phyloP scores from a whole-genome alignment of 108 stramenopile genomes.

The Bacterosira constricta region DNA sequence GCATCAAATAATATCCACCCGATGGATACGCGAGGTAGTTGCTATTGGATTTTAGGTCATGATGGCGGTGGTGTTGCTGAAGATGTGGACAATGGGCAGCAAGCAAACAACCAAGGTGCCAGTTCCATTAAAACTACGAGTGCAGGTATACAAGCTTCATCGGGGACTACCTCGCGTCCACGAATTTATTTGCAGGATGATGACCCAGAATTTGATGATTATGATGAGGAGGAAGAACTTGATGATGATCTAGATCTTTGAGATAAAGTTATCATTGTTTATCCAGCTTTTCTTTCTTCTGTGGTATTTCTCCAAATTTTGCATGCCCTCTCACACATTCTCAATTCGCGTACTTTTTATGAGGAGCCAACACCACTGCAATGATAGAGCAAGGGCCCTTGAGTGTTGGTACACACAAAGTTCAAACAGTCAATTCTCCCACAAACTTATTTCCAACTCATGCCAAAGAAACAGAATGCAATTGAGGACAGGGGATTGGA shows the following conservation, averaged over 20 bases:
- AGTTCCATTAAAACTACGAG: neutral
- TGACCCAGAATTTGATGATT: conserved; percentile 42
- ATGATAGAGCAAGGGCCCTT: neutral
- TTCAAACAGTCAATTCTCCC: too few relatives aligned
- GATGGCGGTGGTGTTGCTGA: neutral
- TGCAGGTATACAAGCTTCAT: neutral
- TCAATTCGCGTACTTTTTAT: too few relatives aligned
- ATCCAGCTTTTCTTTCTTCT: neutral
- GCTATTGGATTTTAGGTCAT: conserved; percentile 30
- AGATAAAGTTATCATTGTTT: neutral
- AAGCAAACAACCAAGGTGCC: neutral
- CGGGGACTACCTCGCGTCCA: conserved; percentile 14
- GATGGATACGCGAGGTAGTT: conserved; percentile 1
- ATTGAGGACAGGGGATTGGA: too few relatives aligned
- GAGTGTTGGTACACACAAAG: neutral
- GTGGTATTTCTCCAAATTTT: too few relatives aligned
- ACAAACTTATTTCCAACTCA: too few relatives aligned
- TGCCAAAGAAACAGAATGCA: too few relatives aligned
- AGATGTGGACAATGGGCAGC: neutral
- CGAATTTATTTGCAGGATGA: conserved; percentile 33
- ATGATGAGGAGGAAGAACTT: conserved; percentile 36
- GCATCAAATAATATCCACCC: neutral
- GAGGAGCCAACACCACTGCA: too few relatives aligned
- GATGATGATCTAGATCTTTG: conserved; percentile 39
- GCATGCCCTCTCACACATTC: too few relatives aligned